These are phyloP conservation scores for Tolypocladium paradoxum DNA, from an alignment of 2,329 filamentous ascomycete genomes.

Conservation along the genomic window DNA sequence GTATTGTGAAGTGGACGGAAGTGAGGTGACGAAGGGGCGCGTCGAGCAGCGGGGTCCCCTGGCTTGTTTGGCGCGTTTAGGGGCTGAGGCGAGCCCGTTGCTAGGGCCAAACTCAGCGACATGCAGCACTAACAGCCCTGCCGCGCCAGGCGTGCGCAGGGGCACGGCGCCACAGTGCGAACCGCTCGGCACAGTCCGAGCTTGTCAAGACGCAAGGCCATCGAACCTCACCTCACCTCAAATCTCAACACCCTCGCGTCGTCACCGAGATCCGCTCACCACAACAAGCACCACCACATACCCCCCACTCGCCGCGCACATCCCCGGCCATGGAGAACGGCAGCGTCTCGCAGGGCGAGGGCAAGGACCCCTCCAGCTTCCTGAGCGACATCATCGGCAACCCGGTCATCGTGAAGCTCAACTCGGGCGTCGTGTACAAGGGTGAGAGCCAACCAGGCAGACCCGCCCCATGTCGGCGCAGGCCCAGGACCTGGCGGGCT, in stretches of 20 bases:
- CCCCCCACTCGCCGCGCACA: not conserved
- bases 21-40: no score
- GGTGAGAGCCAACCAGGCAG: slow-evolving; percentile 38
- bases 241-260: not conserved
- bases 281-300: not conserved
- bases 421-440: slow-evolving; percentile 98
- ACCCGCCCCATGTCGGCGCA: not conserved
- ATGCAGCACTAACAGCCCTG: not conserved
- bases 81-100: not conserved
- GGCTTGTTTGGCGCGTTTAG: not conserved
- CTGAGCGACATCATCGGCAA: slow-evolving; percentile 90
- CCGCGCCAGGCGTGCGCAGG: not conserved
- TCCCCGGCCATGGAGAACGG: slow-evolving; percentile 60
- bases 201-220: not conserved
- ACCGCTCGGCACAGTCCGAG: not conserved
- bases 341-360: slow-evolving; percentile 50
- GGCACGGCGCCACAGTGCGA: not conserved
- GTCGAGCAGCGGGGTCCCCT: not conserved
- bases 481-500: not conserved
- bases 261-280: not conserved
- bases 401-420: slow-evolving; percentile 91
- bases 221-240: not conserved
- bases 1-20: no score
- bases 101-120: not conserved
- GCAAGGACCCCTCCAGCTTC: slow-evolving; percentile 88